Conservation (phyloP, 805 yeast genomes). For the Saturnispora hagleri region DNA sequence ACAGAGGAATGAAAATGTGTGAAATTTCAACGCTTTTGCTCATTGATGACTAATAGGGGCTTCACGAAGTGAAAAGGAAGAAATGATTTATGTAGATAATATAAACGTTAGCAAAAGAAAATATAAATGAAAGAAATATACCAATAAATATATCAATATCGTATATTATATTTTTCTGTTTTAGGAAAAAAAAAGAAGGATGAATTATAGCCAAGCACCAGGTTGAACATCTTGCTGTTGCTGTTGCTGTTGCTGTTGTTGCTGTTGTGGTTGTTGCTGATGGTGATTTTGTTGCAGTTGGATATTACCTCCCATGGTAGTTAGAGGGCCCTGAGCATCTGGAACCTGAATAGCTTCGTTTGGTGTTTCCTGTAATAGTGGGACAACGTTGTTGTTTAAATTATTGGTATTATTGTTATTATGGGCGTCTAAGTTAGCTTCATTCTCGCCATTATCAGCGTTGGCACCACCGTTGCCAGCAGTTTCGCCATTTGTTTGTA, state of each 20-base stretch:
- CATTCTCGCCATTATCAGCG: conserved; percentile 9
- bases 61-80: background rate
- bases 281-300: conserved; percentile 21
- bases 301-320: conserved; percentile 6
- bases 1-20: background rate
- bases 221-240: conserved; percentile 18
- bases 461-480: background rate
- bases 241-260: conserved; percentile 19
- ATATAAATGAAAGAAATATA: background rate
- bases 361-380: conserved; percentile 25
- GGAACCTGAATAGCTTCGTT: conserved; percentile 27
- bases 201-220: conserved; percentile 22
- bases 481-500: conserved; percentile 9
- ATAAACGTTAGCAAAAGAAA: conserved; percentile 1
- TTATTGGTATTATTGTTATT: background rate
- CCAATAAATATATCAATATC: background rate
- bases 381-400: conserved; percentile 7
- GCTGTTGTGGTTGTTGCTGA: conserved; percentile 23
- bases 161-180: background rate
- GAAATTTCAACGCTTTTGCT: background rate
- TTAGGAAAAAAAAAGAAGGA: background rate
- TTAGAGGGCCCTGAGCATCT: conserved; percentile 17
- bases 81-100: background rate
- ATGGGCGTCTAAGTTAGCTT: conserved; percentile 13
- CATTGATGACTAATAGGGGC: background rate